These are phyloP conservation scores for Saccharum hybrid DNA, from an alignment of 202 grass and related monocot genomes.

Conservation along the genomic window DNA sequence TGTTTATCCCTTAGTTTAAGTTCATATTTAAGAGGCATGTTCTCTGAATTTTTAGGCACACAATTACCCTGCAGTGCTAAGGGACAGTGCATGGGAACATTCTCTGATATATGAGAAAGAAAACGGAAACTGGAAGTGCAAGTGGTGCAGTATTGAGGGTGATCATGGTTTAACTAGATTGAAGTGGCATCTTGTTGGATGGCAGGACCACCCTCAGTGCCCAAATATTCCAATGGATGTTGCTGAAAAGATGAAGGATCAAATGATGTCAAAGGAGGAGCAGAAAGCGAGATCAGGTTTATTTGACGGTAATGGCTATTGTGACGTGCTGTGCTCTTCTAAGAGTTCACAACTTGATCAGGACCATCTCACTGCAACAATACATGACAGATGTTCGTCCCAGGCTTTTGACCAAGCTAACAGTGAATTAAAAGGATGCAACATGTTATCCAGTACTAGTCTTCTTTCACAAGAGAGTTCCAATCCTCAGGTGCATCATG, in stretches of 20 bases:
- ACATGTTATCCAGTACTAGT: slow-evolving; percentile 35
- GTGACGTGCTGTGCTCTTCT: slow-evolving; percentile 29
- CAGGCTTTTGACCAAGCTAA: slow-evolving; percentile 39
- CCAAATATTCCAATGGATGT: slow-evolving; percentile 49
- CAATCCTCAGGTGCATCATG: slow-evolving; percentile 27
- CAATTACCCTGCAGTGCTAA: slow-evolving; percentile 25
- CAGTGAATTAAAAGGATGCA: slow-evolving; percentile 30
- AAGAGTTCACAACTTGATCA: slow-evolving; percentile 43
- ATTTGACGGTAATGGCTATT: slow-evolving; percentile 32
- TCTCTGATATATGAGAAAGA: slow-evolving; percentile 51
- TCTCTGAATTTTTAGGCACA: slow-evolving; percentile 30
- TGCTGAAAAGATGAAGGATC: slow-evolving; percentile 48
- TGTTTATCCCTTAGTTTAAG: slow-evolving; percentile 34
- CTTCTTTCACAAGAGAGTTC: slow-evolving; percentile 15
- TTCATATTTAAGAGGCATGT: slow-evolving; percentile 1
- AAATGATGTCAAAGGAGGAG: slow-evolving; percentile 47
- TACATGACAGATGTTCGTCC: slow-evolving; percentile 26
- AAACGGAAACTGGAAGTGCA: slow-evolving; percentile 72
- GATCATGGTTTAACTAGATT: slow-evolving; percentile 62
- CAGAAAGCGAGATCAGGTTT: slow-evolving; percentile 35
- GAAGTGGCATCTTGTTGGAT: slow-evolving; percentile 67
- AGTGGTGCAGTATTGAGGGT: slow-evolving; percentile 64
- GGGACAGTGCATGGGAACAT: slow-evolving; percentile 49
- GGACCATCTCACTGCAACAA: slow-evolving; percentile 24
- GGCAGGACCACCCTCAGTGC: slow-evolving; percentile 49